phyloP scores from a whole-genome alignment of 495 filamentous ascomycete genomes.

The Lophiostoma macrostomum region DNA sequence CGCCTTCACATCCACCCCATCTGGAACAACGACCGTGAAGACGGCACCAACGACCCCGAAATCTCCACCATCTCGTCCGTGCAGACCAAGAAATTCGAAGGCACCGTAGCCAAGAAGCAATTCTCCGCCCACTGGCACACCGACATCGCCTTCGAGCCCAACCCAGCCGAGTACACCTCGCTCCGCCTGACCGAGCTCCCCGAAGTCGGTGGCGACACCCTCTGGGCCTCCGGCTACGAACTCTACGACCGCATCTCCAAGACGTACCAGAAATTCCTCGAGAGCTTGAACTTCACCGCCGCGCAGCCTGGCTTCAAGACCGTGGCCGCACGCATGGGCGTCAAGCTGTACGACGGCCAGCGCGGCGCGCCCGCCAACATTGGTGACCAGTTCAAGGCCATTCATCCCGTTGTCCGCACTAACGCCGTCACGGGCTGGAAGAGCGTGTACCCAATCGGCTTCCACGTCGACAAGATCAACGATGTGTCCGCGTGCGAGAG shows the following conservation, averaged over 20 bases:
- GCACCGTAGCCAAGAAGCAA: slow-evolving; percentile 37
- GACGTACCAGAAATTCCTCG: slow-evolving; percentile 61
- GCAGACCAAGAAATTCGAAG: slow-evolving; percentile 47
- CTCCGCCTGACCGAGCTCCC: slow-evolving; percentile 44
- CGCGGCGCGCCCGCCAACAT: slow-evolving; percentile 68
- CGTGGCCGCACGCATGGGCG: slow-evolving; percentile 52
- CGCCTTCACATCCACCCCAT: slow-evolving; percentile 66
- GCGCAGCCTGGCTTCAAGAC: slow-evolving; percentile 58
- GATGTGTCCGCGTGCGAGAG: not conserved
- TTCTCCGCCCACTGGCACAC: slow-evolving; percentile 56
- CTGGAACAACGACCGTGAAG: slow-evolving; percentile 55
- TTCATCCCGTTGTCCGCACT: slow-evolving; percentile 72
- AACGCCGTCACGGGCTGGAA: slow-evolving; percentile 80
- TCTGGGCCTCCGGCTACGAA: slow-evolving; percentile 73
- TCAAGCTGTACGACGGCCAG: slow-evolving; percentile 51
- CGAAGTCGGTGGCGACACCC: slow-evolving; percentile 62
- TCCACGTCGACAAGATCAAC: too few species aligned
- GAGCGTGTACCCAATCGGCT: slow-evolving; percentile 61
- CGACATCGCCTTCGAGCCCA: slow-evolving; percentile 65
- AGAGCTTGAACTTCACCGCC: slow-evolving; percentile 62
- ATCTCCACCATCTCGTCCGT: slow-evolving; percentile 65
- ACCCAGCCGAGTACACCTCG: slow-evolving; percentile 62
- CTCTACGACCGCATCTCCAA: slow-evolving; percentile 68
- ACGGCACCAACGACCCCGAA: slow-evolving; percentile 59
- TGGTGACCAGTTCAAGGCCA: slow-evolving; percentile 56